Percentiles rank a stretch among this genome's conserved stretches.
Conservation (phyloP, 1,284 basidiomycete species). For the Stereum hirsutum region DNA sequence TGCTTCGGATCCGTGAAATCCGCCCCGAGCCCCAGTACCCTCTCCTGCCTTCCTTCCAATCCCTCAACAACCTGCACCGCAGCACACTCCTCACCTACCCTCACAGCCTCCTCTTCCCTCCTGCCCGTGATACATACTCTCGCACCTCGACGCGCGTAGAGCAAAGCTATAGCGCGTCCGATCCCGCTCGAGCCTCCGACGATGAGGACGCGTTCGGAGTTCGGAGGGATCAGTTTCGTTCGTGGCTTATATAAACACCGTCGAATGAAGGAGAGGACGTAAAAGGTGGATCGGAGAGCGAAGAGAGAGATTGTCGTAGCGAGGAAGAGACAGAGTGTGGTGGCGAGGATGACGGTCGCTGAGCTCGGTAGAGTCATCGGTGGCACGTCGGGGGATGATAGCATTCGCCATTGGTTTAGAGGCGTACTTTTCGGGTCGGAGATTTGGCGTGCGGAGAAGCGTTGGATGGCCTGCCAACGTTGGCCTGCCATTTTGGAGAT, state of each 20-base stretch:
- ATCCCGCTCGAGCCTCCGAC: slow-evolving; percentile 81
- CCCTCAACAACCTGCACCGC: slow-evolving; percentile 5
- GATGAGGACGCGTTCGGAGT: slow-evolving; percentile 65
- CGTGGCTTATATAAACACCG: background rate
- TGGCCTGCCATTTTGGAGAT: no score
- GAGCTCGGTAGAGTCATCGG: no score
- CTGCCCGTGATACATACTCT: slow-evolving; percentile 73
- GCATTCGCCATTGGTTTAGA: no score
- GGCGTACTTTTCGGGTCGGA: no score
- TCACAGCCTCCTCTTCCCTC: slow-evolving; percentile 44
- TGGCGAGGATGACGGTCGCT: no score
- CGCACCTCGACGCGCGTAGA: slow-evolving; percentile 72
- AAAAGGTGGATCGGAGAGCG: background rate
- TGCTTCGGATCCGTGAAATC: slow-evolving; percentile 66
- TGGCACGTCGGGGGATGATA: no score
- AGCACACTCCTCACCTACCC: slow-evolving; percentile 57
- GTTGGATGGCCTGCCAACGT: no score
- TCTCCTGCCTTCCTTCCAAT: slow-evolving; percentile 16
- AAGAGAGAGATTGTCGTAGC: background rate
- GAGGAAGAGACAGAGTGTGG: no score
- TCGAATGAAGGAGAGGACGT: background rate
- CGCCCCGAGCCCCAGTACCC: slow-evolving; percentile 35
- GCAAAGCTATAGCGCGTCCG: slow-evolving; percentile 64
- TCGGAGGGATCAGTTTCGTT: background rate
- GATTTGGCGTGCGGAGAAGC: no score